Evolutionary conservation across 768 basidiomycete species (phyloP).

Genomic region (Rhodotorula sphaerocarpa): DNA sequence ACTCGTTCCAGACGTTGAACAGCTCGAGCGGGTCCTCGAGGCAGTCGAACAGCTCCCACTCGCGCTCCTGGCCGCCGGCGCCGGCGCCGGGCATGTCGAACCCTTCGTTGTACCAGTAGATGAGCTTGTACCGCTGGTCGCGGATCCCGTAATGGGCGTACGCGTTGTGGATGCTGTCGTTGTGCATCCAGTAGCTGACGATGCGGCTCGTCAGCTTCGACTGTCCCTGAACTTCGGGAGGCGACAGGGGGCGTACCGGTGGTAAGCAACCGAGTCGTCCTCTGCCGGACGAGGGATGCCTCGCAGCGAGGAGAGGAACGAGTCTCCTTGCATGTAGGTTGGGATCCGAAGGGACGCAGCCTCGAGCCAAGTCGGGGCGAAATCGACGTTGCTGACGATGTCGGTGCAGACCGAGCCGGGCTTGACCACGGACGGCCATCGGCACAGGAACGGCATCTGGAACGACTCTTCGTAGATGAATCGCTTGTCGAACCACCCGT

Average conservation of each 20-base stretch:
- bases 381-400: conserved; percentile 29
- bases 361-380: conserved; percentile 28
- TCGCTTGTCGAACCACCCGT: conserved; percentile 37
- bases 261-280: conserved; percentile 23
- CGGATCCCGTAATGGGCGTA: conserved; percentile 35
- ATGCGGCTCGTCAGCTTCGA: not conserved
- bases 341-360: conserved; percentile 6
- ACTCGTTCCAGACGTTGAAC: conserved; percentile 32
- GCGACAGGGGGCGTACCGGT: not conserved
- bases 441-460: conserved; percentile 29
- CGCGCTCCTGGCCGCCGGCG: conserved; percentile 30
- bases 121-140: conserved; percentile 35
- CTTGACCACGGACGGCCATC: conserved; percentile 12
- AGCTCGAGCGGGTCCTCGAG: conserved; percentile 36
- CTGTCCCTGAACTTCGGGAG: no score
- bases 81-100: conserved; percentile 26
- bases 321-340: conserved; percentile 25
- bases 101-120: conserved; percentile 28
- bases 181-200: conserved; percentile 26
- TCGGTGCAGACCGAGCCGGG: conserved; percentile 23
- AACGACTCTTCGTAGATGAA: conserved; percentile 36
- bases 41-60: conserved; percentile 39
- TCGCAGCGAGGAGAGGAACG: conserved; percentile 12
- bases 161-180: conserved; percentile 22
- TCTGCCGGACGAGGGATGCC: not conserved